phyloP scores from a whole-genome alignment of 1,284 basidiomycete genomes.

The Naganishia sp. region DNA sequence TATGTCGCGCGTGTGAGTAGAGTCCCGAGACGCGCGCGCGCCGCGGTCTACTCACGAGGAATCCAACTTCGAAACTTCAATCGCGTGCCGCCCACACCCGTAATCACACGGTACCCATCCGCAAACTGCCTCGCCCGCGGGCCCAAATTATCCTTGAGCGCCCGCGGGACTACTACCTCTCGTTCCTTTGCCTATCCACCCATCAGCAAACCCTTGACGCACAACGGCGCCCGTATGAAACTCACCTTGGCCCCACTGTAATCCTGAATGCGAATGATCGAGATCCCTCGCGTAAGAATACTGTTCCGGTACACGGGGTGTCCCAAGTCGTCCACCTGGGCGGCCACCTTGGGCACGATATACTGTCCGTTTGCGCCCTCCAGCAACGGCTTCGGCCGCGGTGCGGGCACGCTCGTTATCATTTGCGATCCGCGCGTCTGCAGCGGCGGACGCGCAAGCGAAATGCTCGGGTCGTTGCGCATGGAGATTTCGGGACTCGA shows the following conservation, averaged over 20 bases:
- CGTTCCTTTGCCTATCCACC: constrained; percentile 11
- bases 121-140: constrained; percentile 16
- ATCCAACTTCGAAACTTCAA: constrained; percentile 20
- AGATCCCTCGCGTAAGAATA: constrained; percentile 18
- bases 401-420: background rate
- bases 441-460: constrained; percentile 1
- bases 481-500: constrained; percentile 17
- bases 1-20: background rate
- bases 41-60: constrained; percentile 1
- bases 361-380: constrained; percentile 13
- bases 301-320: constrained; percentile 23
- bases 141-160: constrained; percentile 20
- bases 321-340: constrained; percentile 13
- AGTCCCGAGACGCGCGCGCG: background rate
- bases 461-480: constrained; percentile 24
- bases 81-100: constrained; percentile 15
- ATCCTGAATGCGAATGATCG: constrained; percentile 21
- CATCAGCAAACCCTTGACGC: background rate
- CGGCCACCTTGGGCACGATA: constrained; percentile 16
- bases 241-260: constrained; percentile 24
- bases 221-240: too few species aligned
- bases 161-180: constrained; percentile 10
- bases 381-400: constrained; percentile 10
- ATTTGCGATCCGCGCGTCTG: constrained; percentile 5
- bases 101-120: constrained; percentile 18